A percentile compares a stretch with the other conserved stretches of the same genome.
Evolutionary conservation across 441 rosid genomes (phyloP).

Genomic region (Arabidopsis lyrata): DNA sequence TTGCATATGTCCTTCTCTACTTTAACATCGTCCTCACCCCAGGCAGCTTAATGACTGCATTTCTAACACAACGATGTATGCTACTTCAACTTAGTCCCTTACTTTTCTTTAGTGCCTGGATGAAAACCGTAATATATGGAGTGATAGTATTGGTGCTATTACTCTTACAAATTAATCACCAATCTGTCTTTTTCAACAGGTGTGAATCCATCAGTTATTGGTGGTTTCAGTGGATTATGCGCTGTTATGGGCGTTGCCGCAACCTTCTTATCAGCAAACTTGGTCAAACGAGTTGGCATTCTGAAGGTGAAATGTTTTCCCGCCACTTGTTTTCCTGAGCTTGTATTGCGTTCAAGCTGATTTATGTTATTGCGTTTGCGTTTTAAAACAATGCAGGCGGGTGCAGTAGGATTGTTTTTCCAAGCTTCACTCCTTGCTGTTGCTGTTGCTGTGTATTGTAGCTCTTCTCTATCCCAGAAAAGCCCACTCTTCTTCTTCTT

Average conservation of each 20-base stretch:
- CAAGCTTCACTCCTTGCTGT: slow-evolving; percentile 83
- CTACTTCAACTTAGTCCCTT: not conserved
- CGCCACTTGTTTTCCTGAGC: slow-evolving; percentile 10
- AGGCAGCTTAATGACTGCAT: slow-evolving; percentile 95
- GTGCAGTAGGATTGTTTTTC: slow-evolving; percentile 83
- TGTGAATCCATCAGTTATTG: slow-evolving; percentile 82
- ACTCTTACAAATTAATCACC: not conserved
- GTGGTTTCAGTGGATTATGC: slow-evolving; percentile 89
- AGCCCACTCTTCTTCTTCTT: slow-evolving; percentile 77
- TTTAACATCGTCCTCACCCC: slow-evolving; percentile 91
- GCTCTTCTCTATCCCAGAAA: slow-evolving; percentile 71
- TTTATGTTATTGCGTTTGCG: slow-evolving; percentile 9
- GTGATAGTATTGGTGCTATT: not conserved
- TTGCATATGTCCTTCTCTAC: slow-evolving; percentile 84
- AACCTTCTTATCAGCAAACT: slow-evolving; percentile 79
- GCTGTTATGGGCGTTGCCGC: slow-evolving; percentile 93
- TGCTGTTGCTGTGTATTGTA: slow-evolving; percentile 80
- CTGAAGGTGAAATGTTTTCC: slow-evolving; percentile 58
- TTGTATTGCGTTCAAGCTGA: slow-evolving; percentile 16
- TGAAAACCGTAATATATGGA: not conserved
- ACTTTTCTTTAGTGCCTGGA: not conserved
- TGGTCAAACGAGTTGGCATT: slow-evolving; percentile 79
- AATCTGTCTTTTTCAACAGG: slow-evolving; percentile 54
- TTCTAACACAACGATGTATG: slow-evolving; percentile 85
- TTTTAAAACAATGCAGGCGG: slow-evolving; percentile 53